Percentiles rank a stretch among this genome's conserved stretches.
phyloP scores from a whole-genome alignment of 192 early-diverging fungal species.

The Coemansia sp. region DNA sequence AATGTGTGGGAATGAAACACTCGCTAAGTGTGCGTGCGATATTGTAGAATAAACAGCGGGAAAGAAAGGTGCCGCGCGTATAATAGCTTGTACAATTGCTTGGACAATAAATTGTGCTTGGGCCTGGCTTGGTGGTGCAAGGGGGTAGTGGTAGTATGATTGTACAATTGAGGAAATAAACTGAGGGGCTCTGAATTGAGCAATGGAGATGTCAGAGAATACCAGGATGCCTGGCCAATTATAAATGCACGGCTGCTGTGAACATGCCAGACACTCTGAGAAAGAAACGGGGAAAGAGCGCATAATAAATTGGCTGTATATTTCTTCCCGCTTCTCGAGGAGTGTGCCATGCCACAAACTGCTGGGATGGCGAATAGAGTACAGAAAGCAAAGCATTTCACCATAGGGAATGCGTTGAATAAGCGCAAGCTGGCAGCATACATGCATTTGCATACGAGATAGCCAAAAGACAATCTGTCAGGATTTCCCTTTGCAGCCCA shows the following conservation, averaged over 20 bases:
- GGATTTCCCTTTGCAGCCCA: neutral
- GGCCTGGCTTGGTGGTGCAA: neutral
- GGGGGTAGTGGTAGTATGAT: constrained; percentile 8
- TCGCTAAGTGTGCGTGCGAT: neutral
- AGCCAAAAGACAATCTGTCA: neutral
- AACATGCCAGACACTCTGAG: neutral
- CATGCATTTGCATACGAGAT: constrained; percentile 3
- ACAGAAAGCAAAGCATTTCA: neutral
- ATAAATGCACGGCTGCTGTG: constrained; percentile 17
- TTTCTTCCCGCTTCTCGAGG: neutral
- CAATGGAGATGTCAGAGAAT: constrained; percentile 9
- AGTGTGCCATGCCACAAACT: neutral
- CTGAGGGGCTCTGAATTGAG: neutral
- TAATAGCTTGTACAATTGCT: constrained; percentile 27
- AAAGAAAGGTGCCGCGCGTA: constrained; percentile 1
- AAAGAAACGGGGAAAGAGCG: neutral
- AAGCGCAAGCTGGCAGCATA: constrained; percentile 5
- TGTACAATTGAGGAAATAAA: constrained; percentile 34
- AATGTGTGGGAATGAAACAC: neutral
- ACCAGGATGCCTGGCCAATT: constrained; percentile 14
- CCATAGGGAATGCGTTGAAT: neutral
- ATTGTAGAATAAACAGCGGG: constrained; percentile 16
- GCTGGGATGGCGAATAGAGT: neutral
- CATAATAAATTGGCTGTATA: neutral
- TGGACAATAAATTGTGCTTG: constrained; percentile 10